Conservation (phyloP, 2,329 filamentous ascomycete genomes). For the Aciculosporium take region DNA sequence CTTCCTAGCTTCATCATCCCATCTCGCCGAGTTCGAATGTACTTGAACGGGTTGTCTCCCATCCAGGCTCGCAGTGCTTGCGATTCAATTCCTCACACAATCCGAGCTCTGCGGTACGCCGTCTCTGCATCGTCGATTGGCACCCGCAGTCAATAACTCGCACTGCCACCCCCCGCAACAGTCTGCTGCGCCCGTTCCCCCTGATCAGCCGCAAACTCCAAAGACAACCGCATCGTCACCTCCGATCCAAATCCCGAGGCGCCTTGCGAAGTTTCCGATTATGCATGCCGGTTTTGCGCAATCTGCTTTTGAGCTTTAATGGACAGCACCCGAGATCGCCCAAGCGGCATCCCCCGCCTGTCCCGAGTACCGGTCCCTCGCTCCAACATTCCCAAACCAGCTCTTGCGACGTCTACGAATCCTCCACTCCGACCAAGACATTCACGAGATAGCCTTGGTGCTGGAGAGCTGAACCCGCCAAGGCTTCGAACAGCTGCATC, state of each 20-base stretch:
- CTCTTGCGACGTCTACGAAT: constrained; percentile 14
- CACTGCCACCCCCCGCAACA: neutral
- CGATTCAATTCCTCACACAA: no score
- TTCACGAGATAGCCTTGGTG: constrained; percentile 6
- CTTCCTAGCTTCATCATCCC: neutral
- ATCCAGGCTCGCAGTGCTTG: no score
- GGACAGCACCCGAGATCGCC: constrained; percentile 22
- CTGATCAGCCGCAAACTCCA: neutral
- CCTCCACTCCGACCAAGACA: neutral
- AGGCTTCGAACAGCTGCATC: constrained; percentile 27
- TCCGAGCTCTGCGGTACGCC: no score
- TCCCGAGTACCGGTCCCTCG: constrained; percentile 25
- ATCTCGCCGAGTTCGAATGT: neutral
- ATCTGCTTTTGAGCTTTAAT: constrained; percentile 8
- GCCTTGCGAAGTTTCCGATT: neutral
- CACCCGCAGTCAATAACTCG: neutral
- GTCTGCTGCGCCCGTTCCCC: neutral
- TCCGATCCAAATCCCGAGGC: neutral
- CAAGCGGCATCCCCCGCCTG: constrained; percentile 22
- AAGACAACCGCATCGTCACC: neutral
- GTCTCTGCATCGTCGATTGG: neutral
- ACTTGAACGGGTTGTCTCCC: neutral
- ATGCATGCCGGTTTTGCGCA: no score
- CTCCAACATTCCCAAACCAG: constrained; percentile 19
- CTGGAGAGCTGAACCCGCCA: constrained; percentile 23